Base-by-base conservation (phyloP, 805 yeast species). In the Kuraishia molischiana region DNA sequence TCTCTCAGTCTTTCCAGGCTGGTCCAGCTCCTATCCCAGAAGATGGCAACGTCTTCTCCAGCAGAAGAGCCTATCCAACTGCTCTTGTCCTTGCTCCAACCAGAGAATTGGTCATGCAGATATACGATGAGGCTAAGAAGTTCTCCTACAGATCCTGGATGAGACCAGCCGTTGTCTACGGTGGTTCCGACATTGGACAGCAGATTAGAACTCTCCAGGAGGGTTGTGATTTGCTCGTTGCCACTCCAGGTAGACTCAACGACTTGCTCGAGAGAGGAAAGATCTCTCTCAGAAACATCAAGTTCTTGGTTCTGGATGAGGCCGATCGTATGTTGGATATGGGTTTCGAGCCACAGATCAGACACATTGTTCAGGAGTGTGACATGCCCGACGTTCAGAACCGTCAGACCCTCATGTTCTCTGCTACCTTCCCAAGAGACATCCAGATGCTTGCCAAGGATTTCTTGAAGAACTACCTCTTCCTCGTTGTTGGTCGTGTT, bases 301-400 rank as follows among this genome's bases (percentile, higher is more conserved):
- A 84, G 63, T 92, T 85, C 66, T 76, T 92, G 61, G 97, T 92
- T 38, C 74, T 92, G 50, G 98, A 90, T 67, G 98, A 90, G 74
- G 98, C 98, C 58, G 98, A 92, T 69, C 85, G 98, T 73, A 92
- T 92, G 98, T 79, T 92, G 69, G 98, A 92, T 78, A 92, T 92
- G 97, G 98, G 98, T 76, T 92, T 92, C 70, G 98, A 92, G 72
- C 97, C 97, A 48, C 98, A 92, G 74, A 92, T 92, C 60, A 85
- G 98, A 77, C 84, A 87, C 62, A 90, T 92, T 57, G 98, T 92
- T 45, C 94, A 90, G 66, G 95, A 84, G 49, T 89, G 94, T 72
- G 97, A 87, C 62, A 92, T 92, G 98, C 97, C 99, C 45, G 79
- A 71, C 47, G 94, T 85, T 40, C 69, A 74, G 43, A 74, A 82